Evolutionary conservation across 768 basidiomycete genomes (phyloP), one percentile per base, ranked within the genome.

Genomic region (Baorangia bicolor): DNA sequence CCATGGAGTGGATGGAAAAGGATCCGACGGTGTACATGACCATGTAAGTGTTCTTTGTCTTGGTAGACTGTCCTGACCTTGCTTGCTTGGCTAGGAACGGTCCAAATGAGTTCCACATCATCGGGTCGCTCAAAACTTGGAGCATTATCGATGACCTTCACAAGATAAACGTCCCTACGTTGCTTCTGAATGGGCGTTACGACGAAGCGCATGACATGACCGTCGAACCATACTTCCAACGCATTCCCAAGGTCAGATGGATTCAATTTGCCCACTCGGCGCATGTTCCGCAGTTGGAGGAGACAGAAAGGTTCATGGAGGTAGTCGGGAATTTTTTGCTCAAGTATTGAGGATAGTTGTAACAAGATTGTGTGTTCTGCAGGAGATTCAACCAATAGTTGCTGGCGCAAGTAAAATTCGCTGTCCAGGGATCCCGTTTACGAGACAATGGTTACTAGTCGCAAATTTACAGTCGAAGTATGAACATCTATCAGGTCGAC

Each of bases 1-100:
- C 72, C 27, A 69, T 81, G 44, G 68, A 55, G 20, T 66, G 62
- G 57, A 43, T 75, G 7, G 74, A 73, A 7, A 69, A 75, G 38
- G 81, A 83, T 50, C 70, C 77, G 5, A 83, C 81, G 0, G 80
- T 82, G 5, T 77, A 77, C 48, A 53, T 62, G 37, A 77, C 77
- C 2, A 81, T 84, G 82, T 81, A 42, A 40, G 76, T 63, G 28
- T 47, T 30, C 12, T 10, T 14, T 33, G 4, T 35, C 21, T 46
- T 4, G 9, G 33, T 55, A n/a, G 33, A 46, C 12, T 5, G 33
- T 23, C 31, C 27, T 57, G 40, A 55, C 46, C 52, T 47, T 51
- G 47, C 9, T 38, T 33, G 7, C 21, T 45, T 35, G 39, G 14
- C 8, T 49, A 79, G 76, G 74, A 68, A 69, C n/a, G 75, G 77